Evolutionary conservation across 345 rosid species (phyloP), one percentile per base, ranked within the genome.

Genomic region (Euphorbia peplus): DNA sequence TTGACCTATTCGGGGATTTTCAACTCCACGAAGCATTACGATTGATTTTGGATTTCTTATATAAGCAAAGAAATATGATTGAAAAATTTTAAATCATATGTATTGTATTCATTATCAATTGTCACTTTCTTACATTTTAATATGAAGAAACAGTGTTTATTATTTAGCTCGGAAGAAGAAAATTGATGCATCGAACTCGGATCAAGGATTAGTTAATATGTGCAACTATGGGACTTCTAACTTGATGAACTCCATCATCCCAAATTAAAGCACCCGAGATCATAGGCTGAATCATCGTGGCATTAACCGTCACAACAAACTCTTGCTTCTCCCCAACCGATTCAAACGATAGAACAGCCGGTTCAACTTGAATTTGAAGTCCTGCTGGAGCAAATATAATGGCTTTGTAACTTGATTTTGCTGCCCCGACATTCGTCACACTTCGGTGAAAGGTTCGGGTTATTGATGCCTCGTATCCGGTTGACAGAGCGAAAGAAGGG

Each of bases 151-250:
- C 6, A 39, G 42, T 39, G 42, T 39, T 39, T 39, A 39, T 39
- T 39, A 64, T 44, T 50, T 50, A 50, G 54, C 21, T 50, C 19
- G 22, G 9, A 50, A 50, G 22, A 50, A 50, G 21, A 32, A 32
- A 32, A 32, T 50, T 50, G 54, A 18, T 13, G n/a, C n/a, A 18
- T 46, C 51, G 16, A 14, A 46, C 16, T 13, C 16, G 22, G 22
- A 4, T 50, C 54, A 50, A 35, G 64, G 46, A 35, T n/a, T 60
- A 3, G 13, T 64, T 14, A 59, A 56, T 19, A 60, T 19, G 60
- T 5, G 71, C 70, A 2, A 82, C 80, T 28, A 83, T 26, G 2
- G 87, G 84, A 37, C 84, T 83, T 50, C 79, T 81, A 15, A 79
- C 85, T 35, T 67, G 21, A 55, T 78, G 84, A 9, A 29, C 60